Evolutionary conservation across 1,284 basidiomycete genomes (phyloP).

Genomic region (Vanrija sp.): DNA sequence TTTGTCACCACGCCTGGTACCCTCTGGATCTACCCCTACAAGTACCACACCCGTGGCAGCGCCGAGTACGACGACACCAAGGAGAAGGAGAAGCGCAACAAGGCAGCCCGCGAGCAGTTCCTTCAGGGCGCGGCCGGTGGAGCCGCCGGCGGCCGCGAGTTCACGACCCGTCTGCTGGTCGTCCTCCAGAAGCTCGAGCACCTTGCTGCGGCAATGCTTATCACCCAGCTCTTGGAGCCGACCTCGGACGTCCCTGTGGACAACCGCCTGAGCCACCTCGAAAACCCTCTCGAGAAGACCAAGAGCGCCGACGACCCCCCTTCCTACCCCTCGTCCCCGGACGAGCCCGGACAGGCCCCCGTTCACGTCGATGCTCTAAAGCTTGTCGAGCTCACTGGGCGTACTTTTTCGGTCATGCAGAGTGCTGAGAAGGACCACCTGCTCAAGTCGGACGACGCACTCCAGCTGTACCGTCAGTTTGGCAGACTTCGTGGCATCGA

Average conservation of each 20-base stretch:
- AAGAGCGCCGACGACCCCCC: background rate
- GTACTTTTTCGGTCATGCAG: constrained; percentile 79
- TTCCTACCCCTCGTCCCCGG: background rate
- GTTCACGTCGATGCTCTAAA: constrained; percentile 65
- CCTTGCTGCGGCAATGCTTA: constrained; percentile 57
- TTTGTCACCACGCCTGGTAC: constrained; percentile 86
- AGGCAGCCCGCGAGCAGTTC: constrained; percentile 13
- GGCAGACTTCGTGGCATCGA: constrained; percentile 67
- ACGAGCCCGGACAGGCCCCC: background rate
- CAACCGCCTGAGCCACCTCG: constrained; percentile 19
- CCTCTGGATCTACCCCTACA: constrained; percentile 68
- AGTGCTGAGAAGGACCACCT: constrained; percentile 67
- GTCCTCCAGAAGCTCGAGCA: constrained; percentile 90
- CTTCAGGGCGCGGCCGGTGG: constrained; percentile 13
- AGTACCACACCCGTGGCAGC: constrained; percentile 46
- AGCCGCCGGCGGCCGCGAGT: constrained; percentile 34
- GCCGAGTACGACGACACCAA: constrained; percentile 2
- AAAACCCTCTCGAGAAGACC: background rate
- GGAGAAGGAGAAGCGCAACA: constrained; percentile 26
- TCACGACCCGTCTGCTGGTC: constrained; percentile 59
- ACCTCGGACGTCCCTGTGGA: constrained; percentile 6
- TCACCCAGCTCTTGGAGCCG: constrained; percentile 53
- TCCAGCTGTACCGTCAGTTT: constrained; percentile 72
- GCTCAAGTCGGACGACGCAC: constrained; percentile 68
- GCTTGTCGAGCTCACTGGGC: constrained; percentile 80